Base-by-base conservation (phyloP, 2,329 filamentous ascomycete genomes). In the Arthrinium puccinioides region DNA sequence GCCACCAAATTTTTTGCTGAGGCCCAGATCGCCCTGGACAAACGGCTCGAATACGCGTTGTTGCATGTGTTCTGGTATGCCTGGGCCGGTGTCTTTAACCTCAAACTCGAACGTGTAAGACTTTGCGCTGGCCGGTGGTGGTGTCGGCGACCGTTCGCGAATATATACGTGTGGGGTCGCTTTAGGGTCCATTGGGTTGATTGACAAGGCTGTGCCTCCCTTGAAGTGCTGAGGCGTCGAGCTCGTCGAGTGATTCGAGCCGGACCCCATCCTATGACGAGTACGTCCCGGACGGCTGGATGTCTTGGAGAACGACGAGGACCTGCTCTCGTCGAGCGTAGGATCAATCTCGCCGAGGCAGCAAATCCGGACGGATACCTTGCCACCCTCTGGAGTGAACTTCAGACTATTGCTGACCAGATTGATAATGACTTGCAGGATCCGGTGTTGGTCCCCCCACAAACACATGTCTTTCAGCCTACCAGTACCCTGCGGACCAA, bases 361-460 rank as follows among this genome's bases (percentile, higher is more conserved):
- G 45, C 76, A 78, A 40, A 96, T 88, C 7, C 79, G 76, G 8
- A 95, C 74, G 19, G 79, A 72, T 4, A 96, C 85, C 21, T 70
- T 81, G 7, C 88, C 88, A 2, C 80, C 80, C 6, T 76, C 60
- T 0, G 87, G 84, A 0, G 89, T 95, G 53, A 96, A 95, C 56
- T 96, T 96, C 29, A 95, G 65, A 56, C 84, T 87, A 63, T 96
- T 96, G 59, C 84, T 89, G 32, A 94, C 87, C 21, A 96, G 68
- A 53, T 94, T 94, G 66, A 94, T 95, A 32, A 95, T 76, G n/a
- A 95, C 84, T 56, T 95, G 89, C 19, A 94, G 64, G 26, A 95
- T 92, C 30, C 89, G 74, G 53, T 95, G 87, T 47, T 92, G 84
- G 50, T 96, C 89, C n/a, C 89, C 89, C 79, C 86, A 92, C 1